A percentile compares a stretch with the other conserved stretches of the same genome.
These are phyloP conservation scores for Chionographis japonica DNA, from an alignment of 106 monocot genomes.

Conservation along the genomic window DNA sequence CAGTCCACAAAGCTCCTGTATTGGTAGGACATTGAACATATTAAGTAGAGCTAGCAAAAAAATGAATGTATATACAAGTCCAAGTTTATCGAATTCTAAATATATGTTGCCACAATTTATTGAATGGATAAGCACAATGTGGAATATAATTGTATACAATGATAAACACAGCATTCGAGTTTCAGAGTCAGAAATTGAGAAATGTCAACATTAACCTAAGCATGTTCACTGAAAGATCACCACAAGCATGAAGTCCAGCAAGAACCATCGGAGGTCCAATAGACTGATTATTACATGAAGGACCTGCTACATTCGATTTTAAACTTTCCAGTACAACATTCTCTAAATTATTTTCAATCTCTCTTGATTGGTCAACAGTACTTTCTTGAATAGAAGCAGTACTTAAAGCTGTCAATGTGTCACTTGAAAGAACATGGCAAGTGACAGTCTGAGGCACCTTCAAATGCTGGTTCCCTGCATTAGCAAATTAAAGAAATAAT, in stretches of 20 bases:
- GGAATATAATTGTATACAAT: neutral
- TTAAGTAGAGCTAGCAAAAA: neutral
- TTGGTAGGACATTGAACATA: neutral
- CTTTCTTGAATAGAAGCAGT: conserved; percentile 12
- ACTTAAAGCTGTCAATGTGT: conserved; percentile 48
- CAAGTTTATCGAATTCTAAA: no score
- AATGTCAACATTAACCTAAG: conserved; percentile 53
- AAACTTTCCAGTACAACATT: neutral
- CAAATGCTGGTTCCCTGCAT: conserved; percentile 34
- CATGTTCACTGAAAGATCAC: conserved; percentile 95
- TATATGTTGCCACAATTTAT: neutral
- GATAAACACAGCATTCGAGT: neutral
- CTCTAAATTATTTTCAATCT: conserved; percentile 4
- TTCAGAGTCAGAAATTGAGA: neutral
- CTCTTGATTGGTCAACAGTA: conserved; percentile 6
- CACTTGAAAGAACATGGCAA: conserved; percentile 75
- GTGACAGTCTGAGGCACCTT: conserved; percentile 73
- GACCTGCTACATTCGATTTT: neutral
- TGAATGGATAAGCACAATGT: neutral
- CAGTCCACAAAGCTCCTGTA: conserved; percentile 82
- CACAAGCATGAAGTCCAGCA: conserved; percentile 97
- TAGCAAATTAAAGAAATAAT: conserved; percentile 7
- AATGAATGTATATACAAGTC: neutral
- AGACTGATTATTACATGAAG: neutral
- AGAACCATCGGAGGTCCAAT: conserved; percentile 41